Evolutionary conservation across 2,329 filamentous ascomycete species (phyloP).

Genomic region (Cladosporium velox): DNA sequence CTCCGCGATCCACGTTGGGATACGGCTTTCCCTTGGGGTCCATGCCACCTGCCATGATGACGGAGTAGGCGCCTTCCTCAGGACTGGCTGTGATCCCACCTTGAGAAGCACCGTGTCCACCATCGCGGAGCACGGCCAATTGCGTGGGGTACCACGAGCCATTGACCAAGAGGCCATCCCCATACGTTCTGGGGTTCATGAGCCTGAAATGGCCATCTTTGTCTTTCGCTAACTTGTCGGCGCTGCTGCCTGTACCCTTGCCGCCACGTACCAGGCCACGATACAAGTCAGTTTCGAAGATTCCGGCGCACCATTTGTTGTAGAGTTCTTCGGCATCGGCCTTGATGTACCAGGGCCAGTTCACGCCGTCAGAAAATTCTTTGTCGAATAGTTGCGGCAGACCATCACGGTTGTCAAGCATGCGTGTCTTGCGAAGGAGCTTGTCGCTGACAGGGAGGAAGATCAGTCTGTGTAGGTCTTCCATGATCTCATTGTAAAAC

Average conservation of each 20-base stretch:
- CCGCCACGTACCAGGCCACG: constrained; percentile 42
- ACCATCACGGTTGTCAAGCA: constrained; percentile 42
- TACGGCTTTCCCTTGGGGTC: constrained; percentile 39
- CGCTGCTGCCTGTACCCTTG: constrained; percentile 12
- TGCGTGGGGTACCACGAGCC: constrained; percentile 60
- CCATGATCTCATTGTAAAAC: constrained; percentile 38
- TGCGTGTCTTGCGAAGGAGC: constrained; percentile 38
- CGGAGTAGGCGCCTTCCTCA: constrained; percentile 53
- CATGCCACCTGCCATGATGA: constrained; percentile 53
- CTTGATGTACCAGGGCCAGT: constrained; percentile 50
- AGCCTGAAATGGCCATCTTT: constrained; percentile 27
- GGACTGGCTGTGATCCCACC: constrained; percentile 55
- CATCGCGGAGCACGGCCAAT: constrained; percentile 53
- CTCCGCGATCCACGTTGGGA: constrained; percentile 52
- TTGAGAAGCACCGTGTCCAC: constrained; percentile 54
- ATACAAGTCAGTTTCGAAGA: constrained; percentile 50
- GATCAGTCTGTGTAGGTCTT: constrained; percentile 43
- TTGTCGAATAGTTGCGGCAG: constrained; percentile 46
- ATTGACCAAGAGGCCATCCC: constrained; percentile 45
- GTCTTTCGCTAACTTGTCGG: constrained; percentile 22
- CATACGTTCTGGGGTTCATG: constrained; percentile 40
- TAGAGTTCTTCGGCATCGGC: constrained; percentile 52
- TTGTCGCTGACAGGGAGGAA: constrained; percentile 39
- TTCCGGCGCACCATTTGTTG: constrained; percentile 45
- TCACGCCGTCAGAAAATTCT: constrained; percentile 24